Evolutionary conservation across 768 basidiomycete species (phyloP), one percentile per base, ranked within the genome.

Genomic region (Ramaria sp.): DNA sequence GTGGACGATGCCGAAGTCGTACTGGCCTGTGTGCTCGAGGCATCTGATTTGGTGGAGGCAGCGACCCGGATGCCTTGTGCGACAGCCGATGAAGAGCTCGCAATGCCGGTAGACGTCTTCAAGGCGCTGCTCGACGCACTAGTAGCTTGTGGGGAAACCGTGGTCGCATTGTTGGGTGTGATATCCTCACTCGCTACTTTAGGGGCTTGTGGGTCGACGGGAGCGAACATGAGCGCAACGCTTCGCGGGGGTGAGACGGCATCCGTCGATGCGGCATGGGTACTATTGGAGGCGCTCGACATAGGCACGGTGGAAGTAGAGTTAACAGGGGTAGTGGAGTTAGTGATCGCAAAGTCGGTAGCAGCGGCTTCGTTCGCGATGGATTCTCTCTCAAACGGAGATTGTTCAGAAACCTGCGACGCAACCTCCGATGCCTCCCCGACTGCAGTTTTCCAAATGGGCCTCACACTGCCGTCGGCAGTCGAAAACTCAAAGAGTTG

Each of bases 401-500:
- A 41, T 50, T 36, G 48, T 52, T 6, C 57, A 24, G 36, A 45
- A 15, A 13, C 55, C 36, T 45, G 39, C 51, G 34, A 38, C 9
- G 45, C 50, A 36, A 44, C 56, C 34, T 34, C 50, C 58, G 7
- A 54, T 60, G 22, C 62, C 65, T 27, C 71, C 63, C 37, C 67
- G 62, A 22, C 63, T 60, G 16, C 62, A 58, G 38, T 61, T 56
- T 63, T 62, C 72, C 76, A 78, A 60, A 78, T 75, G 3, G 86
- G 87, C 25, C 66, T 68, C 52, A 89, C 62, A 20, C 67, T 66
- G 6, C 78, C 75, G 10, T 73, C 76, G 0, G 52, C 56, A 13
- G 67, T 61, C 59, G 82, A 69, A 63, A 77, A 87, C 30, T 73
- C 65, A 64, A 88, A 89, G 4, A 69, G 59, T 64, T 89, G 85